Evolutionary conservation across 768 basidiomycete genomes (phyloP).

Genomic region (Sarcodon aspratus): DNA sequence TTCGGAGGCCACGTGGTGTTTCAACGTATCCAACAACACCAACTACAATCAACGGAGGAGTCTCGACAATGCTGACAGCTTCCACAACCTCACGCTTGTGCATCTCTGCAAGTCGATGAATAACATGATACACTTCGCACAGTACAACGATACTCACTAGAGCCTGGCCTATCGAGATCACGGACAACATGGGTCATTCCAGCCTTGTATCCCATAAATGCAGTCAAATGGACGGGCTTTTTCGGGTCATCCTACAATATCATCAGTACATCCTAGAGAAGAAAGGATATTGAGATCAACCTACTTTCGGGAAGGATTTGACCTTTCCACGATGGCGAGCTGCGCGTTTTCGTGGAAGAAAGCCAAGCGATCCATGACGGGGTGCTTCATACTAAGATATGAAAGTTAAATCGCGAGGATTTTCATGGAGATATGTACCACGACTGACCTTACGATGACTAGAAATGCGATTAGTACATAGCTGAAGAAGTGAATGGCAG

Average conservation of each 20-base stretch:
- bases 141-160: constrained; percentile 55
- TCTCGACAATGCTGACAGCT: constrained; percentile 92
- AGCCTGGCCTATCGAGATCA: constrained; percentile 98
- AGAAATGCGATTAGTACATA: constrained; percentile 1
- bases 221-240: constrained; percentile 98
- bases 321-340: constrained; percentile 98
- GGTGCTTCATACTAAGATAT: constrained; percentile 84
- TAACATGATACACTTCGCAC: background rate
- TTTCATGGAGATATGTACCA: constrained; percentile 4
- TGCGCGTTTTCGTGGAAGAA: constrained; percentile 92
- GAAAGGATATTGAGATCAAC: constrained; percentile 11
- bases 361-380: constrained; percentile 95
- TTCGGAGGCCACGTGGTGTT: constrained; percentile 97
- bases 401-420: constrained; percentile 11
- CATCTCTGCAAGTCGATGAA: constrained; percentile 60
- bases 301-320: constrained; percentile 97
- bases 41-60: constrained; percentile 91
- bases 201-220: constrained; percentile 98
- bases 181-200: constrained; percentile 99
- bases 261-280: background rate
- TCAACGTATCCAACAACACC: constrained; percentile 99
- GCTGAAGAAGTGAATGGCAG: background rate
- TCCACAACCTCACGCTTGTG: constrained; percentile 99
- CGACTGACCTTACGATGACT: constrained; percentile 80
- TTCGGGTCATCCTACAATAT: constrained; percentile 89